Conservation (phyloP, 2,329 filamentous ascomycete genomes). For the Chrysosporium keratinophilum region DNA sequence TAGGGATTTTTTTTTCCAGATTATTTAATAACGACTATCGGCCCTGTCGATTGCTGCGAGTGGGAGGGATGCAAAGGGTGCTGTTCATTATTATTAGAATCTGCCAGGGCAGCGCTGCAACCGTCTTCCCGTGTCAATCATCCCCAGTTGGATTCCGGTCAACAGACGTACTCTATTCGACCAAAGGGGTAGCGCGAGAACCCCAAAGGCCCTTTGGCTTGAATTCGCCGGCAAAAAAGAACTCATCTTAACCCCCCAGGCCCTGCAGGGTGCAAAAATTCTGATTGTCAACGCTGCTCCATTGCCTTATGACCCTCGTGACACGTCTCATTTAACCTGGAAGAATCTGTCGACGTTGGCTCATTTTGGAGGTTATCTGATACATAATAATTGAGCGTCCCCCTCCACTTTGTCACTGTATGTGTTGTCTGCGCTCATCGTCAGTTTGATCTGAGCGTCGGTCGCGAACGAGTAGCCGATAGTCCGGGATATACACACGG, state of each 20-base stretch:
- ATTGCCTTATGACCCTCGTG: neutral
- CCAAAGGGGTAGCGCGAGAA: neutral
- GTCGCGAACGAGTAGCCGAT: neutral
- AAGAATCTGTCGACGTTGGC: neutral
- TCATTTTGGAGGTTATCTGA: neutral
- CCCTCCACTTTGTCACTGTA: too few species aligned
- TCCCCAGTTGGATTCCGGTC: neutral
- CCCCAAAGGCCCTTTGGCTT: neutral
- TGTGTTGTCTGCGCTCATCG: too few species aligned
- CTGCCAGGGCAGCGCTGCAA: neutral
- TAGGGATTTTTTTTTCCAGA: neutral
- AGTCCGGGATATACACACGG: too few species aligned
- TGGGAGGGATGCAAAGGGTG: neutral
- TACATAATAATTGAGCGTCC: neutral
- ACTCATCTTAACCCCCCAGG: neutral
- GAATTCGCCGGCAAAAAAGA: too few species aligned
- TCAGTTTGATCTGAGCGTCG: too few species aligned
- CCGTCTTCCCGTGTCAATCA: neutral
- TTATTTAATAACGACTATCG: neutral
- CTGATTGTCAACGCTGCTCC: neutral
- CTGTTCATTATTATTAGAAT: neutral
- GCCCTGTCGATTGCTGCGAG: neutral
- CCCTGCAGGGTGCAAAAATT: constrained; percentile 4
- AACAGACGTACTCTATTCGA: neutral
- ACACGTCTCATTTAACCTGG: neutral